phyloP scores from a whole-genome alignment of 768 basidiomycete species.

The Auricularia cornea region DNA sequence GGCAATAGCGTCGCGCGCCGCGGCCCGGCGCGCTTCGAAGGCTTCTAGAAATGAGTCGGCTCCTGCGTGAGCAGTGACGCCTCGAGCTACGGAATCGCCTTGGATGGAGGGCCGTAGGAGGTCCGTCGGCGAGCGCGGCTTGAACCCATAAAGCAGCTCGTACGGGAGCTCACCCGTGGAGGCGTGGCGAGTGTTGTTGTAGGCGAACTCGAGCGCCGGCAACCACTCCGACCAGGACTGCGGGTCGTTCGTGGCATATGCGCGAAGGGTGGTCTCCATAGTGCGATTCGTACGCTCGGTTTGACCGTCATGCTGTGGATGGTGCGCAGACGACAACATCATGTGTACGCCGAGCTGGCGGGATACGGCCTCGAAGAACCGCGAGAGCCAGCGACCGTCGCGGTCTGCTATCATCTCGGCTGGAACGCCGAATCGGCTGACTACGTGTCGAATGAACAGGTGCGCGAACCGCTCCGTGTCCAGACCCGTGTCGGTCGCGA shows the following conservation, averaged over 20 bases:
- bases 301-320: slow-evolving; percentile 26
- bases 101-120: not conserved
- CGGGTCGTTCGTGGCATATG: slow-evolving; percentile 23
- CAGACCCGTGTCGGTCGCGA: slow-evolving; percentile 10
- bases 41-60: not conserved
- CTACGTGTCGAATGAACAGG: slow-evolving; percentile 8
- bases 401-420: slow-evolving; percentile 5
- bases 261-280: slow-evolving; percentile 20
- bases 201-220: slow-evolving; percentile 18
- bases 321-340: slow-evolving; percentile 8
- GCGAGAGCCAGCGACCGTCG: slow-evolving; percentile 4
- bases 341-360: slow-evolving; percentile 1
- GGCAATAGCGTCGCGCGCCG: slow-evolving; percentile 12
- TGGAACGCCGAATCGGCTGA: slow-evolving; percentile 8
- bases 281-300: slow-evolving; percentile 23
- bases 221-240: slow-evolving; percentile 20
- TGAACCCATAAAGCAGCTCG: slow-evolving; percentile 26
- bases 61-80: not conserved
- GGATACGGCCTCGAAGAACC: slow-evolving; percentile 7
- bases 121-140: slow-evolving; percentile 10
- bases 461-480: slow-evolving; percentile 4
- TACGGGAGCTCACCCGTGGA: slow-evolving; percentile 31
- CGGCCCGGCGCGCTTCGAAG: not conserved
- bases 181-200: slow-evolving; percentile 23
- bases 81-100: not conserved